Base-by-base conservation (phyloP, 2,329 filamentous ascomycete genomes). In the Penicillium brasilianum region DNA sequence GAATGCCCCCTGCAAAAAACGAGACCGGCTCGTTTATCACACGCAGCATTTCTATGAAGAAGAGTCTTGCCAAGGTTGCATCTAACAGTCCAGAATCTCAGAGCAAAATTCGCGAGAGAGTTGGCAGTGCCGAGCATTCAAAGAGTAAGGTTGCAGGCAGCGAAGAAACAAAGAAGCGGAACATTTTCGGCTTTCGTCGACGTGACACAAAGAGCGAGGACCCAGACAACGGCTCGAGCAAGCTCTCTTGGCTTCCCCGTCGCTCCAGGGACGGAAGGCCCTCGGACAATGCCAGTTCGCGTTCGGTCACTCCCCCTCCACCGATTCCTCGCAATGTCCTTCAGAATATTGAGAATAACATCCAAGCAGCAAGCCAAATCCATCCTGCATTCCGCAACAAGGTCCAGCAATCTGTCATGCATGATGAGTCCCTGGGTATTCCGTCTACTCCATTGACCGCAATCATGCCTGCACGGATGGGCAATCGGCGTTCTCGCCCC, bases 141-240 rank as follows among this genome's bases (percentile, higher is more conserved):
- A 61, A 68, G 51, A 64, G 25, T 28, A 62, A 55, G 22, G 10
- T 14, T 13, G 43, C 28, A 28, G 55, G 13, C 22, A 34, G 18
- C 18, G 61, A 65, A 2, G 62, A 65, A 5, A 11, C 55, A 16
- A 61, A 68, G 51, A 64, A 64, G 60, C 59, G 64, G 63, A 49
- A 53, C 41, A 22, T 66, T 16, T 70, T 69, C 28, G 49, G 59
- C 20, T 58, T 69, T 18, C 68, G 66, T 25, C 64, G 62, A 20
- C 59, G 55, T 9, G 62, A 57, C n/a, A 11, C 25, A 30, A 28
- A 18, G 34, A 48, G 36, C 49, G 60, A 64, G 14, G 57, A 36
- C 39, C 54, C 39, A 18, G 20, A 22, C 3, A 39, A 18, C 20
- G 16, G 55, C 49, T 34, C 28, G 20, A 55, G 34, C 41, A 66